Base-by-base conservation (phyloP, 225 moss, liverwort and hornwort genomes). In the Polytrichum formosum region DNA sequence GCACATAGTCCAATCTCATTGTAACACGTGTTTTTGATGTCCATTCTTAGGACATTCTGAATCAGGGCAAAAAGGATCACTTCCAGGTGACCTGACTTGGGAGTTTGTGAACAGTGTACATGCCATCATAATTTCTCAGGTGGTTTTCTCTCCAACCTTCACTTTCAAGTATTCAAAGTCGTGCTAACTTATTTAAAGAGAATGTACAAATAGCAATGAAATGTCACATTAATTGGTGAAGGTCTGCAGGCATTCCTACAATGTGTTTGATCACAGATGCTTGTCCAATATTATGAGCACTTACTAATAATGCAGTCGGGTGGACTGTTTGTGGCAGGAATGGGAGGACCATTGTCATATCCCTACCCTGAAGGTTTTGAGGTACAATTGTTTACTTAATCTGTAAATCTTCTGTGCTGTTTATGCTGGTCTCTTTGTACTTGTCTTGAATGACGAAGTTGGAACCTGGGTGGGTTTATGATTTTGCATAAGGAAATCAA, bases 331-430 rank as follows among this genome's bases (percentile, higher is more conserved):
- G 21, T 71, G 55, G 53, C 77, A 85, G 82, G 82, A 77, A 77
- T 82, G 77, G 72, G 82, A 82, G 67, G 85, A 85, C 64, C 85
- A 85, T 53, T 85, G 82, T 55, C 85, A 85, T 64, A 20, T 80
- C 21, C 85, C 85, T 60, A 82, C 85, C 20, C 82, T 85, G 35
- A 65, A 80, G 73, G 55, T 69, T 20, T 70, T 82, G 72, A 85
- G 82, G 85, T 85, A 77, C 30, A 5, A 28, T 63, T 0, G 13
- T 46, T 46, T 46, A 46, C 46, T 4, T 46, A 46, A 46, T 46
- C 16, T 46, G 13, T 46, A 46, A 46, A 46, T 13, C 13, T 46
- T 46, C 46, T 46, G 46, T 46, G 46, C 13, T 46, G 46, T 46
- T 46, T 46, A 46, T 46, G 46, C 13, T 0, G 46, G 46, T 46